Conservation (phyloP, 2,329 filamentous ascomycete species). For the Hymenoscyphus infarciens region DNA sequence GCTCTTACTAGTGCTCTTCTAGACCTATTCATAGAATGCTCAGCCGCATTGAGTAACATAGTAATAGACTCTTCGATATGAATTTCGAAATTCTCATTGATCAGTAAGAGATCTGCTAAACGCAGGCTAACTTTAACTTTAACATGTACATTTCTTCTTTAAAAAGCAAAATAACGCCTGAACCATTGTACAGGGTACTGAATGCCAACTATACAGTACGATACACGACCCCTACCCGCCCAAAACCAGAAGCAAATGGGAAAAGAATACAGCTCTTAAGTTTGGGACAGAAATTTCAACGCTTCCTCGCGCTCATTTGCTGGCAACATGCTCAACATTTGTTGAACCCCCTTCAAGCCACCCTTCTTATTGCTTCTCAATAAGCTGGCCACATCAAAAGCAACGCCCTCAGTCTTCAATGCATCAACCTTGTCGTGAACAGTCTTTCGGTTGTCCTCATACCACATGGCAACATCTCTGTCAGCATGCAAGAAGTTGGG, state of each 20-base stretch:
- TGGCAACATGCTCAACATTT: conserved; percentile 81
- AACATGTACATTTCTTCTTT: conserved; percentile 2
- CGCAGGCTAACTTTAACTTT: neutral
- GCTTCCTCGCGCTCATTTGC: conserved; percentile 74
- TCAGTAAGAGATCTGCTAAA: neutral
- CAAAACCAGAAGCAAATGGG: neutral
- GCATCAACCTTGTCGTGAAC: conserved; percentile 81
- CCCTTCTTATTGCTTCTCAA: conserved; percentile 63
- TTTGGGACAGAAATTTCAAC: conserved; percentile 31
- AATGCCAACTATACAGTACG: conserved; percentile 8
- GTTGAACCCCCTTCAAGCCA: conserved; percentile 79
- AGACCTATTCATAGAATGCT: no score
- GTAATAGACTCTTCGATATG: neutral
- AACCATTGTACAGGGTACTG: conserved; percentile 13
- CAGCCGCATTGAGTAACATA: neutral
- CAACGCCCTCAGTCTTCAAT: conserved; percentile 72
- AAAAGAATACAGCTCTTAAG: conserved; percentile 15
- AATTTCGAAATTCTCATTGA: neutral
- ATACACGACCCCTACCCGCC: neutral
- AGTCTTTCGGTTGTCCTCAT: conserved; percentile 85
- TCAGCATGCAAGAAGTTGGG: conserved; percentile 76
- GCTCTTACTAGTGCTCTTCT: no score
- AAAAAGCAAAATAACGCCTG: conserved; percentile 10
- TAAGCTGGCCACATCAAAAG: conserved; percentile 65
- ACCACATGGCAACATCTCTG: conserved; percentile 84